Evolutionary conservation across 1,284 basidiomycete species (phyloP).

Genomic region (Golubevia sp.): DNA sequence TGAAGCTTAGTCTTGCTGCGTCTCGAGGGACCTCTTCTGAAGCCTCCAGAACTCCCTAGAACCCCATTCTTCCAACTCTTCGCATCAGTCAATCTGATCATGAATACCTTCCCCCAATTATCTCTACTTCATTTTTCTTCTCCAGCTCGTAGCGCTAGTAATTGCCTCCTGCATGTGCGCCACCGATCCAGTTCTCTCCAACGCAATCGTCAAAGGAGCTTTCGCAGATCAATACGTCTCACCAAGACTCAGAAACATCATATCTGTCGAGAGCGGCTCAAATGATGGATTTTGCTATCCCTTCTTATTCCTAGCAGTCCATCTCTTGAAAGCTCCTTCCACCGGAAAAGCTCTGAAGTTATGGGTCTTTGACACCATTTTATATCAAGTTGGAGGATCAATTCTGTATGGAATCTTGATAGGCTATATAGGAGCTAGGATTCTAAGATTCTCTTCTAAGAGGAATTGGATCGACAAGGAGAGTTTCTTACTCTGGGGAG

Average conservation of each 20-base stretch:
- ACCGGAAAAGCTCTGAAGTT: conserved; percentile 22
- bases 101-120: too few relatives aligned
- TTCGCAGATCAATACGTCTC: conserved; percentile 51
- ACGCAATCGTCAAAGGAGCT: conserved; percentile 46
- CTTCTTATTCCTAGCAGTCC: conserved; percentile 40
- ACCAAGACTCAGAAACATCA: conserved; percentile 39
- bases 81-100: too few relatives aligned
- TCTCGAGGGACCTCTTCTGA: too few relatives aligned
- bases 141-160: conserved; percentile 25
- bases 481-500: conserved; percentile 38
- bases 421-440: conserved; percentile 25
- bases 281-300: conserved; percentile 48
- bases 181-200: conserved; percentile 45
- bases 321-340: conserved; percentile 25
- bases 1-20: too few relatives aligned
- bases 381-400: conserved; percentile 31
- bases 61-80: too few relatives aligned
- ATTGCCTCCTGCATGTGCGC: conserved; percentile 34
- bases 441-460: conserved; percentile 35
- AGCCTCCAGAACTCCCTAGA: too few relatives aligned
- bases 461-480: conserved; percentile 47
- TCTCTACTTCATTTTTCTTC: too few relatives aligned
- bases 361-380: conserved; percentile 30
- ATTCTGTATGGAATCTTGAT: conserved; percentile 30
- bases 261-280: conserved; percentile 47